These are phyloP conservation scores for Taiwanofungus camphoratus DNA, from an alignment of 1,284 basidiomycete genomes.

Conservation along the genomic window DNA sequence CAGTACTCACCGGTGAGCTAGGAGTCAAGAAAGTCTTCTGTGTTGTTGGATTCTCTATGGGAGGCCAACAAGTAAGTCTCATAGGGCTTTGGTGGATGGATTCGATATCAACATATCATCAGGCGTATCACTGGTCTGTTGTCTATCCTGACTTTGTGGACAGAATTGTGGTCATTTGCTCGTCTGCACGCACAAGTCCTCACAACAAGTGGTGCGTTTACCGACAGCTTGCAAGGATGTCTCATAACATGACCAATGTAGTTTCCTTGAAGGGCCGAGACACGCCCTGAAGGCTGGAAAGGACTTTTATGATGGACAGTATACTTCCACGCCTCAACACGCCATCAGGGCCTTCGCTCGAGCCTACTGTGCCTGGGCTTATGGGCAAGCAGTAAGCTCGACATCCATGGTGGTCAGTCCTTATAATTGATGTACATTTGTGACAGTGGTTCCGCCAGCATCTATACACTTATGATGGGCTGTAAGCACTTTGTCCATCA, in stretches of 20 bases:
- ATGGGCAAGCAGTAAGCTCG: slow-evolving; percentile 32
- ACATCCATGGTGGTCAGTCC: neutral
- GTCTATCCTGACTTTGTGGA: slow-evolving; percentile 34
- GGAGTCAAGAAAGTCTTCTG: slow-evolving; percentile 23
- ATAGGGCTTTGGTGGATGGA: neutral
- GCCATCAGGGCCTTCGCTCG: slow-evolving; percentile 32
- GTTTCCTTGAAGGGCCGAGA: slow-evolving; percentile 36
- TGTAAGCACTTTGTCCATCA: too few species aligned
- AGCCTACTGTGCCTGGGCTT: slow-evolving; percentile 34
- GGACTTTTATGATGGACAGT: slow-evolving; percentile 33
- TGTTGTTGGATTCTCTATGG: slow-evolving; percentile 29
- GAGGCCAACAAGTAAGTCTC: slow-evolving; percentile 25
- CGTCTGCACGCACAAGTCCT: slow-evolving; percentile 32
- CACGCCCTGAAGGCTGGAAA: slow-evolving; percentile 31
- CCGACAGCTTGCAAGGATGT: neutral
- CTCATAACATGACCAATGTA: slow-evolving; percentile 9
- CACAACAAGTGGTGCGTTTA: slow-evolving; percentile 31
- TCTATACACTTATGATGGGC: slow-evolving; percentile 25
- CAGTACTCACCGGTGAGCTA: slow-evolving; percentile 24
- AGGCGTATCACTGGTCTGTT: slow-evolving; percentile 33
- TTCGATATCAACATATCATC: slow-evolving; percentile 1
- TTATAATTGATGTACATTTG: neutral
- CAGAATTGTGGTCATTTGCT: slow-evolving; percentile 31
- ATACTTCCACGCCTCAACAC: slow-evolving; percentile 26
- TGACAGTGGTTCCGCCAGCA: slow-evolving; percentile 33